Evolutionary conservation across 106 monocot species (phyloP).

Genomic region (Phalaenopsis equestris): DNA sequence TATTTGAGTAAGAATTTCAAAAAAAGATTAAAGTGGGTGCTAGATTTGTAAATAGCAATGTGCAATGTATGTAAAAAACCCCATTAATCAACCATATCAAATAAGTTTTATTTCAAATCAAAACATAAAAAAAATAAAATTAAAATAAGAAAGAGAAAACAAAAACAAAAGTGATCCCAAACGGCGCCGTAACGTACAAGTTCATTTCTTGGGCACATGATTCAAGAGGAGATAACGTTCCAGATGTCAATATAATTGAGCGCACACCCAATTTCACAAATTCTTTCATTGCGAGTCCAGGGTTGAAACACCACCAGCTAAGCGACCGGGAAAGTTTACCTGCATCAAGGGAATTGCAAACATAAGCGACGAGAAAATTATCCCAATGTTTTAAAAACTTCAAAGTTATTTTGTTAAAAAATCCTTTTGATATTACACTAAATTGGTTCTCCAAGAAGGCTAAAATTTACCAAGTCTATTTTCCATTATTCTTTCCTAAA

Average conservation of each 20-base stretch:
- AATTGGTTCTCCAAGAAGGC: not conserved
- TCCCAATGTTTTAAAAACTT: not conserved
- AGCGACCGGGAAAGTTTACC: constrained; percentile 66
- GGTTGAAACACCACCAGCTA: constrained; percentile 99
- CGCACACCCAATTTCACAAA: constrained; percentile 62
- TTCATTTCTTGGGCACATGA: constrained; percentile 85
- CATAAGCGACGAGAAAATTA: not conserved
- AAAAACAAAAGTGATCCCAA: no score
- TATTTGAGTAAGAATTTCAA: no score
- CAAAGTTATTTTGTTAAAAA: not conserved
- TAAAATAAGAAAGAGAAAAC: no score
- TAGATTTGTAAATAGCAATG: no score
- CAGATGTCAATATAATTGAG: constrained; percentile 88
- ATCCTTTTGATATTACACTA: no score
- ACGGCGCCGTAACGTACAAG: constrained; percentile 36
- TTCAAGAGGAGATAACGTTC: constrained; percentile 86
- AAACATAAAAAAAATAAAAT: no score
- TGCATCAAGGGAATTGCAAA: constrained; percentile 13
- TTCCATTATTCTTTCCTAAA: no score
- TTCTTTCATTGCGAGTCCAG: constrained; percentile 93
- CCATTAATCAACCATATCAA: no score
- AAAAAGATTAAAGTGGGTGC: no score
- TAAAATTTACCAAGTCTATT: not conserved
- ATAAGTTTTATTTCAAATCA: no score
- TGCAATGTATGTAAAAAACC: no score